Percentiles rank a stretch among this genome's conserved stretches.
These are phyloP conservation scores for Lentinus brumalis DNA, from an alignment of 768 basidiomycete species.

Conservation along the genomic window DNA sequence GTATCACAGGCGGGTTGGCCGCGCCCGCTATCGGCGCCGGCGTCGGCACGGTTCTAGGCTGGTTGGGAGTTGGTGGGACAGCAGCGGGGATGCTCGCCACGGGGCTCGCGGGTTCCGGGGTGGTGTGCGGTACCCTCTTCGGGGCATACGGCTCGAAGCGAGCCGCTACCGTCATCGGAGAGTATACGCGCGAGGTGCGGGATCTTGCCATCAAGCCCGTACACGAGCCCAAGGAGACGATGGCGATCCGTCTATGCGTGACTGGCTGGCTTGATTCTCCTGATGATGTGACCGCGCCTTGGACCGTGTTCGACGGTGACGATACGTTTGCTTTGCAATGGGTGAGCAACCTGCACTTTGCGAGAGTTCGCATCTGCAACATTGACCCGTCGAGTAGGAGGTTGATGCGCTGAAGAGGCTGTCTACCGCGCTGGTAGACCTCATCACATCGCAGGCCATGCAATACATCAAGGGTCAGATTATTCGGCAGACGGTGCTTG, in stretches of 20 bases:
- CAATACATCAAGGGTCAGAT: slow-evolving; percentile 51
- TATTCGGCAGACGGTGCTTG: slow-evolving; percentile 52
- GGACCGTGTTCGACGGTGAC: slow-evolving; percentile 50
- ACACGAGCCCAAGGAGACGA: slow-evolving; percentile 39
- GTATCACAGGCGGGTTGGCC: slow-evolving; percentile 60
- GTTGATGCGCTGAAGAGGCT: slow-evolving; percentile 53
- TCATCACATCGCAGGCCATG: slow-evolving; percentile 52
- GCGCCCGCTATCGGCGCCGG: slow-evolving; percentile 61
- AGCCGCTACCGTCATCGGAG: slow-evolving; percentile 49
- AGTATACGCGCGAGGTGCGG: slow-evolving; percentile 53
- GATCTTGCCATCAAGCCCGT: slow-evolving; percentile 56
- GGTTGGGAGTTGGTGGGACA: slow-evolving; percentile 56
- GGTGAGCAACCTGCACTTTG: slow-evolving; percentile 36
- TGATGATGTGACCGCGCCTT: slow-evolving; percentile 52
- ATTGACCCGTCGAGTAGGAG: slow-evolving; percentile 41
- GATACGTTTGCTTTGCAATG: slow-evolving; percentile 61
- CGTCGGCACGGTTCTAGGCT: slow-evolving; percentile 48
- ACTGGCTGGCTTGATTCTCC: slow-evolving; percentile 53
- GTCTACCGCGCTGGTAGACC: slow-evolving; percentile 45
- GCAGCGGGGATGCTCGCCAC: slow-evolving; percentile 51
- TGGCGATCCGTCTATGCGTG: slow-evolving; percentile 54
- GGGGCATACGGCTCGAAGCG: slow-evolving; percentile 56
- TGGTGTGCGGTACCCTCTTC: slow-evolving; percentile 60
- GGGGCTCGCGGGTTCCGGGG: slow-evolving; percentile 55
- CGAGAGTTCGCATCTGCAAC: not conserved